A percentile compares a stretch with the other conserved stretches of the same genome.
Conservation (phyloP, 352 stramenopile species). For the Elongisporangium prolatum region DNA sequence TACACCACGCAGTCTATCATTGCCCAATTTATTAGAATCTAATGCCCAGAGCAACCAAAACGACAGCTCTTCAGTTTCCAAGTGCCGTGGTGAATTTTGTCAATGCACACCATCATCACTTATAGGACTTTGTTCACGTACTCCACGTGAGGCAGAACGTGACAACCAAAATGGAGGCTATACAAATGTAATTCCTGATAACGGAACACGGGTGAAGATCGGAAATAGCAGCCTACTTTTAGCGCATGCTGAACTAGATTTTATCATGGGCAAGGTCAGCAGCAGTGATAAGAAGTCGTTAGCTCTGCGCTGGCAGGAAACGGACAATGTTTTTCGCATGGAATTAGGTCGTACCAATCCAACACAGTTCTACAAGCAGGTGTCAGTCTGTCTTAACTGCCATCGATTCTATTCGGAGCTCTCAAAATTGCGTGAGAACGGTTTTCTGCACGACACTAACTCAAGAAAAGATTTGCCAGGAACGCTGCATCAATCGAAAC, state of each 20-base stretch:
- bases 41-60: slow-evolving; percentile 4
- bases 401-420: slow-evolving; percentile 64
- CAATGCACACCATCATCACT: slow-evolving; percentile 22
- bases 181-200: slow-evolving; percentile 27
- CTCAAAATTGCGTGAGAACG: slow-evolving; percentile 37
- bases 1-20: slow-evolving; percentile 15
- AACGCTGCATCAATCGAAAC: background rate
- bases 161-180: slow-evolving; percentile 5
- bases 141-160: background rate
- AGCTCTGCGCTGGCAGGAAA: slow-evolving; percentile 55
- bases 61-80: slow-evolving; percentile 4
- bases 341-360: slow-evolving; percentile 64
- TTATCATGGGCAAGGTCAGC: slow-evolving; percentile 19
- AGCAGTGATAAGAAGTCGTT: slow-evolving; percentile 9
- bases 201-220: slow-evolving; percentile 57
- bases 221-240: slow-evolving; percentile 73
- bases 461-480: background rate
- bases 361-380: slow-evolving; percentile 76
- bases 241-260: slow-evolving; percentile 50
- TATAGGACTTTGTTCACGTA: slow-evolving; percentile 23
- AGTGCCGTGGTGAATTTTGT: slow-evolving; percentile 74
- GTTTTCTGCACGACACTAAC: slow-evolving; percentile 22
- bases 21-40: slow-evolving; percentile 34
- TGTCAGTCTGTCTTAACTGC: slow-evolving; percentile 67
- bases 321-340: slow-evolving; percentile 52